These are phyloP conservation scores for Coriolopsis trogii DNA, from an alignment of 1,284 basidiomycete species.

Conservation along the genomic window DNA sequence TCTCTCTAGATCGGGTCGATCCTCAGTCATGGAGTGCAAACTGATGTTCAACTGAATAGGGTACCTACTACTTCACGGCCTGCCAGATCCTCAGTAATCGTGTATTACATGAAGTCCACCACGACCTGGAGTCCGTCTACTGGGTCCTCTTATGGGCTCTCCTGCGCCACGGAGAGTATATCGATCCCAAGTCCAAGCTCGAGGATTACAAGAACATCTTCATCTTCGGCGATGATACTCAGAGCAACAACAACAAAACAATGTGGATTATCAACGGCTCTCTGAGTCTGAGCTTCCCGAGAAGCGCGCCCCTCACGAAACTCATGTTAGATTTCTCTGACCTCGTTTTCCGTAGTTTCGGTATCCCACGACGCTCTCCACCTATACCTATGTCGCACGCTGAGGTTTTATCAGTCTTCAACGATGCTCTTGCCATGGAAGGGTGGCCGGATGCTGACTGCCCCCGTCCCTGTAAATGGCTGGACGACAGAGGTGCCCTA, in stretches of 20 bases:
- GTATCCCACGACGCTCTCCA: neutral
- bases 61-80: conserved; percentile 11
- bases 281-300: neutral
- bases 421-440: conserved; percentile 1
- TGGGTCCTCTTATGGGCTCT: conserved; percentile 19
- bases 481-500: neutral
- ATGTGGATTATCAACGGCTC: neutral
- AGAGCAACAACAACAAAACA: neutral
- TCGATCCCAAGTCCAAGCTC: neutral
- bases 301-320: neutral
- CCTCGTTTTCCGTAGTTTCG: neutral
- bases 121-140: conserved; percentile 20
- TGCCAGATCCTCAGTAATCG: neutral
- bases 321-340: conserved; percentile 1
- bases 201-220: neutral
- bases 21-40: too few relatives aligned
- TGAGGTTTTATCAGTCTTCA: conserved; percentile 2
- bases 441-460: conserved; percentile 11
- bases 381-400: neutral
- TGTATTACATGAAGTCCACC: neutral
- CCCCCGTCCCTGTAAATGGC: neutral
- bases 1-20: too few relatives aligned
- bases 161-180: too few relatives aligned
- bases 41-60: neutral
- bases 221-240: neutral